phyloP scores from a whole-genome alignment of 1,284 basidiomycete genomes.

The Athelia sp. region DNA sequence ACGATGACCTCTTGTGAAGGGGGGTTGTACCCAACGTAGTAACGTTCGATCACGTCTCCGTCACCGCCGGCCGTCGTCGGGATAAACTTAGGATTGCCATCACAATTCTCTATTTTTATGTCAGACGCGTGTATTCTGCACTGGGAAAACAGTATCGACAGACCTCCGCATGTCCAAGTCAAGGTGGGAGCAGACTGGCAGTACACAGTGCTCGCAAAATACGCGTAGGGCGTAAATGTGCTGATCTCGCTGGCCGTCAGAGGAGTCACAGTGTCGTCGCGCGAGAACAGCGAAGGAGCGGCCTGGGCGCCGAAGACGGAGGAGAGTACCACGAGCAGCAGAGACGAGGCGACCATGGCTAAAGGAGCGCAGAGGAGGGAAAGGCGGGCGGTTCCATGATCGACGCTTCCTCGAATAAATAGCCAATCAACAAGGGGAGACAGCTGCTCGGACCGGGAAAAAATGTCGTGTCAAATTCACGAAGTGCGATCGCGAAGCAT shows the following conservation, averaged over 20 bases:
- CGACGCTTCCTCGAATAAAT: too few relatives aligned
- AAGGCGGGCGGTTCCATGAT: too few relatives aligned
- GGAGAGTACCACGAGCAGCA: not conserved
- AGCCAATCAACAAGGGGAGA: too few relatives aligned
- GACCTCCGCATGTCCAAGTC: slow-evolving; percentile 58
- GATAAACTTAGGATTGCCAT: slow-evolving; percentile 46
- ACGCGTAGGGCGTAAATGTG: slow-evolving; percentile 46
- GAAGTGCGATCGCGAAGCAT: too few relatives aligned
- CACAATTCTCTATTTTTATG: slow-evolving; percentile 37
- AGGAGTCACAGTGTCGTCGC: slow-evolving; percentile 24
- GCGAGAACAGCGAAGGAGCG: too few relatives aligned
- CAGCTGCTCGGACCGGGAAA: too few relatives aligned
- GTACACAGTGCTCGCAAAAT: slow-evolving; percentile 51
- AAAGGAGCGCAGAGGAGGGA: too few relatives aligned
- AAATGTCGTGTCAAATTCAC: too few relatives aligned
- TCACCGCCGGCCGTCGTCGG: slow-evolving; percentile 60
- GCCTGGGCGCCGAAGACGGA: too few relatives aligned
- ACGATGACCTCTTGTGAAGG: slow-evolving; percentile 39
- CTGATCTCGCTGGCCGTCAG: slow-evolving; percentile 37
- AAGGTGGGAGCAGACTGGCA: slow-evolving; percentile 40
- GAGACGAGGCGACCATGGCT: not conserved
- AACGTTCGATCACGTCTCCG: slow-evolving; percentile 42
- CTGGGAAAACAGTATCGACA: slow-evolving; percentile 1
- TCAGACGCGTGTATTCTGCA: slow-evolving; percentile 5
- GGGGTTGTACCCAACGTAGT: slow-evolving; percentile 45